These are phyloP conservation scores for Fusarium vanettenii DNA, from an alignment of 2,329 filamentous ascomycete genomes.

Conservation along the genomic window DNA sequence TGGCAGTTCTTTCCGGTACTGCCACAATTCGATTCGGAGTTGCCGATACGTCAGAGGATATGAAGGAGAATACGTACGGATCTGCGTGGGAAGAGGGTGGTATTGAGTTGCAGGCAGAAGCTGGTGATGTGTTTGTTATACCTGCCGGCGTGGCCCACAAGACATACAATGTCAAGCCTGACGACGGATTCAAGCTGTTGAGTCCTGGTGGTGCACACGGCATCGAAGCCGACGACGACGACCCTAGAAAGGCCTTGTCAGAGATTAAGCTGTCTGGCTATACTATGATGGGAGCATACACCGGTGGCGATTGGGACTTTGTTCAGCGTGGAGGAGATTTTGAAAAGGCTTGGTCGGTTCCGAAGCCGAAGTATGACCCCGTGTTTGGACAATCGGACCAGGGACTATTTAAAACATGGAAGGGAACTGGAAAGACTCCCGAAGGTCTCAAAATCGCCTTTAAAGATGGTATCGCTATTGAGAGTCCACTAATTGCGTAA, in stretches of 20 bases:
- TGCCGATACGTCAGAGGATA: slow-evolving; percentile 57
- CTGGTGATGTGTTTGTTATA: slow-evolving; percentile 69
- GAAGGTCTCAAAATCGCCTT: neutral
- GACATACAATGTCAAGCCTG: slow-evolving; percentile 57
- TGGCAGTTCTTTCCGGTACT: slow-evolving; percentile 65
- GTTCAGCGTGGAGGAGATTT: slow-evolving; percentile 33
- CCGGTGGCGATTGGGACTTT: slow-evolving; percentile 35
- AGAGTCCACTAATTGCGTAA: neutral
- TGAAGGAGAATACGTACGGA: slow-evolving; percentile 54
- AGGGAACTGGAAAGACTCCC: slow-evolving; percentile 2
- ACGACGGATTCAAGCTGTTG: slow-evolving; percentile 48
- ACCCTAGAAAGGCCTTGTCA: slow-evolving; percentile 50
- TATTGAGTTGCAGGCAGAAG: slow-evolving; percentile 57
- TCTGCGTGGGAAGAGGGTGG: slow-evolving; percentile 58
- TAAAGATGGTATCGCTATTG: neutral
- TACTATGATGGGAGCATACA: slow-evolving; percentile 63
- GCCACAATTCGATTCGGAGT: slow-evolving; percentile 67
- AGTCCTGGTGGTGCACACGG: slow-evolving; percentile 57
- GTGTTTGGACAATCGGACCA: slow-evolving; percentile 19
- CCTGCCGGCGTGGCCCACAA: slow-evolving; percentile 68
- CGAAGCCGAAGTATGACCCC: slow-evolving; percentile 30
- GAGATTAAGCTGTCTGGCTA: slow-evolving; percentile 48
- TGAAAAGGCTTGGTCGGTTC: slow-evolving; percentile 34
- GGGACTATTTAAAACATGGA: slow-evolving; percentile 26
- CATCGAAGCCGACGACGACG: slow-evolving; percentile 50